Conservation (phyloP, 768 basidiomycete genomes). For the Lactifluus rugatus region DNA sequence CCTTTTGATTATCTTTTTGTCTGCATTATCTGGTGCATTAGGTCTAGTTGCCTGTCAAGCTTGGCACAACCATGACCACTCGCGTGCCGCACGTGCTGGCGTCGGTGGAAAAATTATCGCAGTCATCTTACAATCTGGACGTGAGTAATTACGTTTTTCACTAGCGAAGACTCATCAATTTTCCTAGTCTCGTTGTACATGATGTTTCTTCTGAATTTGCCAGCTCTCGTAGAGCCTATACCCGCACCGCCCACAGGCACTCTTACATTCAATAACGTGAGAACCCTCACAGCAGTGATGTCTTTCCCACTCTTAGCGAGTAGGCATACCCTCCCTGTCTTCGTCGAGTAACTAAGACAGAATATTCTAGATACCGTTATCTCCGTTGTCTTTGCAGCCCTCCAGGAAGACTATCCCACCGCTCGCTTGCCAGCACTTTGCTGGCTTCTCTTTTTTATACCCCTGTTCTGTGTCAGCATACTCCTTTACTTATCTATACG, state of each 20-base stretch:
- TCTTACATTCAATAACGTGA: not conserved
- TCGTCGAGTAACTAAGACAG: not conserved
- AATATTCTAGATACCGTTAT: constrained; percentile 7
- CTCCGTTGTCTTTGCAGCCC: constrained; percentile 7
- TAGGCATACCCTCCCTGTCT: not conserved
- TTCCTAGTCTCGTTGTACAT: constrained; percentile 6
- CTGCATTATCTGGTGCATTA: constrained; percentile 3
- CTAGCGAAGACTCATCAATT: not conserved
- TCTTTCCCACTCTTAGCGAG: constrained; percentile 4
- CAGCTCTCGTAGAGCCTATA: constrained; percentile 15
- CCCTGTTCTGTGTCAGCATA: constrained; percentile 9
- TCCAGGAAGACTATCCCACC: constrained; percentile 12
- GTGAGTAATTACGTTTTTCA: not conserved
- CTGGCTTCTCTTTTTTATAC: constrained; percentile 16
- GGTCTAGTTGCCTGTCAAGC: constrained; percentile 6
- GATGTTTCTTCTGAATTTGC: constrained; percentile 11
- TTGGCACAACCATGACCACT: not conserved
- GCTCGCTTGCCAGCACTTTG: constrained; percentile 13
- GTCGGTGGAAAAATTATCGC: constrained; percentile 3
- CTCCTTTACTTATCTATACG: constrained; percentile 13
- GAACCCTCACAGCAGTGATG: constrained; percentile 9
- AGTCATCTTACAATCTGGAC: constrained; percentile 7
- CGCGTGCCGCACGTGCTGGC: not conserved
- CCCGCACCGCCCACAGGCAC: not conserved
- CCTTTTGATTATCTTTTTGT: constrained; percentile 3